Evolutionary conservation across 345 rosid species (phyloP), one percentile per base, ranked within the genome.

Genomic region (Anacardium occidentale): DNA sequence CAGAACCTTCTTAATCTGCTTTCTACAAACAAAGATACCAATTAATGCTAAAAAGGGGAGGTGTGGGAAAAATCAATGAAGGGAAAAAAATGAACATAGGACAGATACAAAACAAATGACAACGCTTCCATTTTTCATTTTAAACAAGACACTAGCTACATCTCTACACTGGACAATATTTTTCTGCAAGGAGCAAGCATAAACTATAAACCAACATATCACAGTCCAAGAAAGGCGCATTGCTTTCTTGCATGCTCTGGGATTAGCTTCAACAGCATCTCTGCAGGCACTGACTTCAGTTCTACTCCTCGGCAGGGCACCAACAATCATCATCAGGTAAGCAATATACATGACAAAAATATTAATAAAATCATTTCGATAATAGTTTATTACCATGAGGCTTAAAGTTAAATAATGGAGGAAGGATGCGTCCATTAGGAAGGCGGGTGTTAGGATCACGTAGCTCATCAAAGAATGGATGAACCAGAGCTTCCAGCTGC

Each of bases 401-500:
- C 83, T 91, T 95, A 24, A 89, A 93, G 87, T 93, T 95, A 88
- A 95, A 95, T 13, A 95, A 87, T 5, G 99, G 99, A 1, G 99
- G 98, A 81, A 95, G 90, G 62, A 88, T 82, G 29, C 96, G 98
- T 40, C 97, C 98, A 45, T 88, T 96, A 0, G 98, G 99, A 44
- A 96, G 80, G 52, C 94, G 83, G 18, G 87, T 79, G 64, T 77
- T 90, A 3, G 92, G 91, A 72, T 93, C 99, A 7, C 98, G 94
- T 55, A 96, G 86, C 77, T 91, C 97, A n/a, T 93, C 98, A 61
- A 93, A 95, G 83, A 96, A 96, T 3, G 99, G 97, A 76, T 93
- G 99, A 70, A 85, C 69, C 87, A 96, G 76, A 55, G 98, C 85
- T 76, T 96, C 99, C 20, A 93, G 69, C 99, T 95, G 81, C 79